A percentile compares a stretch with the other conserved stretches of the same genome.
phyloP scores from a whole-genome alignment of 2,329 filamentous ascomycete species.

The Chaetomium strumarium region DNA sequence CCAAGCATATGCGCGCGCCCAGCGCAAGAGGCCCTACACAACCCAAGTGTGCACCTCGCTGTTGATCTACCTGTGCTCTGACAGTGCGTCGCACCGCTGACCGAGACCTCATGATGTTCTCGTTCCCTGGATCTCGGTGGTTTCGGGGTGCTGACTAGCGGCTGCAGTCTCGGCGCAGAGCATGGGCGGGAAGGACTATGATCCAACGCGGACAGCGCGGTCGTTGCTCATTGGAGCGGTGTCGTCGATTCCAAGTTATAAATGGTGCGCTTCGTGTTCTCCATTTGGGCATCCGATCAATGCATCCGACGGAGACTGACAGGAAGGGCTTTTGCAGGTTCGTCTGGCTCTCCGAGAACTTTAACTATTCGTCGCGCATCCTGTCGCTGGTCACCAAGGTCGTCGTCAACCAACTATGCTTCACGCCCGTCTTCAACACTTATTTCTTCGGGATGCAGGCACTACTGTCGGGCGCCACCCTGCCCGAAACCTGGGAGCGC shows the following conservation, averaged over 20 bases:
- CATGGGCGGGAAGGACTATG: conserved; percentile 58
- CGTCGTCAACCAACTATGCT: conserved; percentile 68
- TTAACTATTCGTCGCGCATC: conserved; percentile 73
- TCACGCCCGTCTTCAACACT: conserved; percentile 76
- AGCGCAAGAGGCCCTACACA: conserved; percentile 65
- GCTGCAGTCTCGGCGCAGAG: conserved; percentile 60
- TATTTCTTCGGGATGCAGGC: conserved; percentile 82
- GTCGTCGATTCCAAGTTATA: conserved; percentile 70
- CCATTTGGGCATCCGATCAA: background rate
- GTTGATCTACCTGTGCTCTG: conserved; percentile 72
- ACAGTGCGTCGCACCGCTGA: conserved; percentile 33
- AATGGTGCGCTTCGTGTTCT: conserved; percentile 54
- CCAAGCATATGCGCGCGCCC: conserved; percentile 61
- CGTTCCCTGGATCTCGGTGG: background rate
- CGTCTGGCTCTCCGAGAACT: conserved; percentile 70
- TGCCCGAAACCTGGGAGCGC: conserved; percentile 60
- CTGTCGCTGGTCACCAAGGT: conserved; percentile 73
- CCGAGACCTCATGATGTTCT: too few relatives aligned
- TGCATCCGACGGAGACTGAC: background rate
- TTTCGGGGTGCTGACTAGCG: background rate
- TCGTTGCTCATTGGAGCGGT: conserved; percentile 69
- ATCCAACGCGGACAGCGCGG: conserved; percentile 61
- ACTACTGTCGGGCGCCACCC: conserved; percentile 61
- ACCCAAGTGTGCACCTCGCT: conserved; percentile 74
- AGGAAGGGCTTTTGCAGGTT: conserved; percentile 51